Conservation (phyloP, 2,329 filamentous ascomycete species). For the Penicillium glabrum region DNA sequence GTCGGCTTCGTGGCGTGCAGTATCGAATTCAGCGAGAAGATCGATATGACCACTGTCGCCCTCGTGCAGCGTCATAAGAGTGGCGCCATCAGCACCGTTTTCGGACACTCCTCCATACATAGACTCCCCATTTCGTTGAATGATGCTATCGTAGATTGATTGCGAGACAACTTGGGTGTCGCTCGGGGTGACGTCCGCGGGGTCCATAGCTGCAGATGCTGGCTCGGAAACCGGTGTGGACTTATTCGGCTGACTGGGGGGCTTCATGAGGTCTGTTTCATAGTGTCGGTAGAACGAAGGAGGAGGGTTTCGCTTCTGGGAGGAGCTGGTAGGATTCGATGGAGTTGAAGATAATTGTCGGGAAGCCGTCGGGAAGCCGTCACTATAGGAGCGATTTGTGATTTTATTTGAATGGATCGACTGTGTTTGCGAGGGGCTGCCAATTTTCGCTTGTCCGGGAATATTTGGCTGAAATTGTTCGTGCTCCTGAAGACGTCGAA, state of each 20-base stretch:
- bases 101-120: conserved; percentile 23
- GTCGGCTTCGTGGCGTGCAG: conserved; percentile 19
- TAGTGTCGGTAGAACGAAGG: conserved; percentile 13
- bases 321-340: conserved; percentile 10
- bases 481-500: conserved; percentile 29
- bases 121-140: conserved; percentile 37
- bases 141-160: conserved; percentile 43
- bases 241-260: conserved; percentile 14
- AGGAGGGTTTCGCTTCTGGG: background rate
- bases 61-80: conserved; percentile 40
- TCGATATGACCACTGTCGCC: conserved; percentile 47
- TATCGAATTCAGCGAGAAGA: conserved; percentile 40
- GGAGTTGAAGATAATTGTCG: conserved; percentile 8
- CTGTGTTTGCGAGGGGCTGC: conserved; percentile 3
- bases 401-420: background rate
- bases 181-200: conserved; percentile 33
- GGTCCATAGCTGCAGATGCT: conserved; percentile 33
- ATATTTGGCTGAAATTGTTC: conserved; percentile 27
- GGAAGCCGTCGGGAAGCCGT: conserved; percentile 2
- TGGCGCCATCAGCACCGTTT: conserved; percentile 31
- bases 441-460: conserved; percentile 8
- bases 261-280: conserved; percentile 18
- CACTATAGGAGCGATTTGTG: conserved; percentile 8
- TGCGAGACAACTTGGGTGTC: conserved; percentile 49
- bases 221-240: conserved; percentile 19